Percentiles rank a stretch among this genome's conserved stretches.
phyloP scores from a whole-genome alignment of 257 asterid species.

The Ballota nigra region DNA sequence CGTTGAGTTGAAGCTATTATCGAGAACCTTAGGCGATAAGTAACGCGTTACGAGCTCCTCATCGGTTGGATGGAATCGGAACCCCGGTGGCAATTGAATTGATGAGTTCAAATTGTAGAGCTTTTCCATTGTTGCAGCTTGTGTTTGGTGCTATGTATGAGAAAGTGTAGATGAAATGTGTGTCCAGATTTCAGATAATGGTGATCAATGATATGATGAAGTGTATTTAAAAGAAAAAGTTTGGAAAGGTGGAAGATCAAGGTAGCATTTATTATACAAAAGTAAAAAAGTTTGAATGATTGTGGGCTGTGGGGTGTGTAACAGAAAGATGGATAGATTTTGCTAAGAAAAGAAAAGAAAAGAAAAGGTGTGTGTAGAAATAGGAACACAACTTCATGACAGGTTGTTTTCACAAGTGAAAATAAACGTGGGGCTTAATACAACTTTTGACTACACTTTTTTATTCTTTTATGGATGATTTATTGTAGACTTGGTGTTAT shows the following conservation, averaged over 20 bases:
- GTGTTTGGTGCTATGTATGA: neutral
- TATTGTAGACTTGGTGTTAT: neutral
- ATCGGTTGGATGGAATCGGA: constrained; percentile 66
- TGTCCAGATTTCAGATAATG: neutral
- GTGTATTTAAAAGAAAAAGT: neutral
- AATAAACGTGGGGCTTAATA: constrained; percentile 13
- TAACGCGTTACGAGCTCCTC: constrained; percentile 68
- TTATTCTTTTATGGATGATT: neutral
- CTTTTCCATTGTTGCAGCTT: constrained; percentile 23
- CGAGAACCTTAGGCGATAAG: constrained; percentile 44
- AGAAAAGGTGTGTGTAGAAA: constrained; percentile 7
- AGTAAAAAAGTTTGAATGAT: neutral
- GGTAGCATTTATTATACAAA: constrained; percentile 11
- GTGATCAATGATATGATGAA: neutral
- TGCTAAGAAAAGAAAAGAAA: constrained; percentile 14
- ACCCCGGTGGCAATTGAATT: constrained; percentile 59
- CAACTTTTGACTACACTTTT: constrained; percentile 7
- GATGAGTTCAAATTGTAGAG: neutral
- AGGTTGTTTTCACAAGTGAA: constrained; percentile 20
- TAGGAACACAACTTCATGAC: constrained; percentile 22
- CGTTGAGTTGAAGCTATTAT: constrained; percentile 34
- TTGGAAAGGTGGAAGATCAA: constrained; percentile 9
- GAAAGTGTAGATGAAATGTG: neutral
- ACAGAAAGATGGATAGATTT: constrained; percentile 2
- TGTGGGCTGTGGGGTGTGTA: neutral